These are phyloP conservation scores for Trichoderma cornu-damae DNA, from an alignment of 2,329 filamentous ascomycete genomes.

Conservation along the genomic window DNA sequence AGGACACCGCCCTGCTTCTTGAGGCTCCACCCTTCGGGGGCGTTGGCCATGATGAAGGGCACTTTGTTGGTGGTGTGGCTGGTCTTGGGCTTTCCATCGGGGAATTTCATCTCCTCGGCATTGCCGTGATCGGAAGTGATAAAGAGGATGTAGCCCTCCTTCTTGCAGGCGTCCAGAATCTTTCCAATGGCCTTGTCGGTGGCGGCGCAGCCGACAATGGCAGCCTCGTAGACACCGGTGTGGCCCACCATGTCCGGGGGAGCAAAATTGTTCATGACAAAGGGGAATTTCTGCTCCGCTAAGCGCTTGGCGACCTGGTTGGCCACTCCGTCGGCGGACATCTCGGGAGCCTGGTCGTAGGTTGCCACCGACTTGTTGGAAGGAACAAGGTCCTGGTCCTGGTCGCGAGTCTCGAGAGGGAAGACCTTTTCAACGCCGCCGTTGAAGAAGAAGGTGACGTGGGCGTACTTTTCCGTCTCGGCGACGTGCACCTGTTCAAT, in stretches of 20 bases:
- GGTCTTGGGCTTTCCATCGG: constrained; percentile 94
- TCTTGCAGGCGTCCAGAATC: constrained; percentile 90
- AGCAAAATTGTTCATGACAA: constrained; percentile 99
- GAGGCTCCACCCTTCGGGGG: constrained; percentile 80
- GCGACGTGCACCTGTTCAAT: constrained; percentile 93
- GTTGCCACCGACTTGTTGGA: constrained; percentile 88
- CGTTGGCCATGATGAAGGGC: constrained; percentile 96
- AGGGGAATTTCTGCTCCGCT: constrained; percentile 79
- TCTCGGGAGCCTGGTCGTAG: constrained; percentile 91
- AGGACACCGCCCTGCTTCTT: constrained; percentile 84
- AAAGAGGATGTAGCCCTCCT: constrained; percentile 88
- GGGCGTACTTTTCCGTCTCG: constrained; percentile 98
- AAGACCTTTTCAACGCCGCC: constrained; percentile 97
- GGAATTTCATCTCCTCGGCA: constrained; percentile 97
- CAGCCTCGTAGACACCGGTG: constrained; percentile 94
- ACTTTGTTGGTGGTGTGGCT: constrained; percentile 98
- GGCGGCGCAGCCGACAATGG: constrained; percentile 74
- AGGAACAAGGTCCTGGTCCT: constrained; percentile 70
- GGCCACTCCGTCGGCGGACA: constrained; percentile 88
- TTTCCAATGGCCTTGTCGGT: constrained; percentile 92
- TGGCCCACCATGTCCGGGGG: constrained; percentile 99
- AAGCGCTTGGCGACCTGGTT: constrained; percentile 87
- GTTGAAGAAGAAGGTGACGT: constrained; percentile 99
- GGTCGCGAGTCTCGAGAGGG: constrained; percentile 82
- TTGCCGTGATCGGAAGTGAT: constrained; percentile 97